Percentiles rank a stretch among this genome's conserved stretches.
Conservation (phyloP, 176 grass and related monocot species). For the Carex kokanica region DNA sequence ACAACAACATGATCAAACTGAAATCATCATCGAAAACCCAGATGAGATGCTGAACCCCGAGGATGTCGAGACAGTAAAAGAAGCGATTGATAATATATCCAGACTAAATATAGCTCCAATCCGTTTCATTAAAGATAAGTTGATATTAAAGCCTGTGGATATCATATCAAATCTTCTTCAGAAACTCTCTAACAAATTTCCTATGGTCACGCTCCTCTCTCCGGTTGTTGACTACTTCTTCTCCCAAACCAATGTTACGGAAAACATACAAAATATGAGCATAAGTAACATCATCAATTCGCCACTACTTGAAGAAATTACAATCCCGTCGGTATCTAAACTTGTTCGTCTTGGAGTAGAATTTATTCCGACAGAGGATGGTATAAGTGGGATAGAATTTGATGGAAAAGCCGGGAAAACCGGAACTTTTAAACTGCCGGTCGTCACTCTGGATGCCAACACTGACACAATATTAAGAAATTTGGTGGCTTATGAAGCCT, state of each 20-base stretch:
- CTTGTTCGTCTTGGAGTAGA: conserved; percentile 44
- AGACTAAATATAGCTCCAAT: conserved; percentile 38
- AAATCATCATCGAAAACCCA: background rate
- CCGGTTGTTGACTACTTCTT: conserved; percentile 36
- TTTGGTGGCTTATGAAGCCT: conserved; percentile 66
- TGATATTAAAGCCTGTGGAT: conserved; percentile 32
- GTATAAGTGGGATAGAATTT: conserved; percentile 44
- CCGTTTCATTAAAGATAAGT: conserved; percentile 36
- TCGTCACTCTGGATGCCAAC: conserved; percentile 51
- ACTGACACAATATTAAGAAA: conserved; percentile 60
- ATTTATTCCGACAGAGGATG: conserved; percentile 43
- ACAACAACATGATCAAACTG: background rate
- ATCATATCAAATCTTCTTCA: conserved; percentile 47
- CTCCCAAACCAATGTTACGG: conserved; percentile 26
- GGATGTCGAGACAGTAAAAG: background rate
- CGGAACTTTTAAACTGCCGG: conserved; percentile 47
- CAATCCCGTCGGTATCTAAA: conserved; percentile 55
- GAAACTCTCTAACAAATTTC: conserved; percentile 56
- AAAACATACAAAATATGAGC: conserved; percentile 11
- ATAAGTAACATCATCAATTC: conserved; percentile 24
- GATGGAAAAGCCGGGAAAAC: conserved; percentile 28
- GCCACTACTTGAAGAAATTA: conserved; percentile 74
- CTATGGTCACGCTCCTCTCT: conserved; percentile 45
- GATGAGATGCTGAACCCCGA: background rate
- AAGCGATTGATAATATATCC: conserved; percentile 48